Base-by-base conservation (phyloP, 805 yeast species). In the Hanseniaspora hatyaiensis region DNA sequence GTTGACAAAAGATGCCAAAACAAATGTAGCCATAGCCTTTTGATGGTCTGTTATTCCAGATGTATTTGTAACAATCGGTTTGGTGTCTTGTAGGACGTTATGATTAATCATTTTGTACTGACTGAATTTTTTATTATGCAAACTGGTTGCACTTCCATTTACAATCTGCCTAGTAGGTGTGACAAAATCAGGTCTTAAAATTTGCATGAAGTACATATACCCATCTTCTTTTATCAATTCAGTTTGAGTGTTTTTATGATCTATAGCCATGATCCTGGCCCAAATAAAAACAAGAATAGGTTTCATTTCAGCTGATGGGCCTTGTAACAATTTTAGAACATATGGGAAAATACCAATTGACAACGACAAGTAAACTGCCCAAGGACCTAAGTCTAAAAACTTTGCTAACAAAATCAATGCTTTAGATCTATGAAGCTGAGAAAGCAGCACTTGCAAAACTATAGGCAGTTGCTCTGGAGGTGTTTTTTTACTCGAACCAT, bases 181-280 rank as follows among this genome's bases (percentile, higher is more conserved):
- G 6, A 39, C 19, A 26, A 57, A 55, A 44, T 63, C 69, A 18
- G 72, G 72, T 6, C 80, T 78, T 38, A 92, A 66, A 58, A 89
- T 85, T 51, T 80, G 77, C 37, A 86, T 76, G 60, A 92, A 92
- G 61, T 92, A 89, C 56, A 79, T 77, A 62, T 78, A 88, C 0
- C 96, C 95, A 57, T 81, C 82, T 58, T 89, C 97, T 56, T 88
- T 88, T 53, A 92, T 75, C 26, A 92, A 71, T 58, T 92, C 98
- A 52, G 81, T 87, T 61, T 92, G 98, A 3, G 95, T 85, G 57
- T 82, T 81, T 53, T 77, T 74, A 60, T 82, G 81, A 63, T 89
- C 97, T 20, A 92, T 94, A 2, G 96, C 88, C 92, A 92, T 86
- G 19, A 92, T 86, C 54, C 97, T 72, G 0, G 97, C 95, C 98